Evolutionary conservation across 192 early-diverging fungal species (phyloP).

Genomic region (Backusella australiensis): DNA sequence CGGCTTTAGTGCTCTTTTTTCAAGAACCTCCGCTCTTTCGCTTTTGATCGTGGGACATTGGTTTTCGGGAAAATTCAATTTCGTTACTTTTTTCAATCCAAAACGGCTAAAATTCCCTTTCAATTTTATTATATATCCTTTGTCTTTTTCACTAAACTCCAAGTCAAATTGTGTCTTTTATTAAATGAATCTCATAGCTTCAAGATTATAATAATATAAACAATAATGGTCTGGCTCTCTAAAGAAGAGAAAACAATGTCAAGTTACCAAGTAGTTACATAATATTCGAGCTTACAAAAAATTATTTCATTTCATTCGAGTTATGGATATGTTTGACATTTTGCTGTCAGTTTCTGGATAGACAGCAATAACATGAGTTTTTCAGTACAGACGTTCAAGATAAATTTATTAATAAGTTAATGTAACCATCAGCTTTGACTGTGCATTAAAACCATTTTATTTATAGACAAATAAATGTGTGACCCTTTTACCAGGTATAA

Average conservation of each 20-base stretch:
- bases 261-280: too few relatives aligned
- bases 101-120: neutral
- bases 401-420: neutral
- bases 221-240: too few relatives aligned
- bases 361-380: neutral
- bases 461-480: neutral
- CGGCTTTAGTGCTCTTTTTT: neutral
- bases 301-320: too few relatives aligned
- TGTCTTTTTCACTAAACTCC: neutral
- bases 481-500: neutral
- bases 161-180: neutral
- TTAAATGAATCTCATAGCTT: too few relatives aligned
- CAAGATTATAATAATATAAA: too few relatives aligned
- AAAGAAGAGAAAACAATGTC: too few relatives aligned
- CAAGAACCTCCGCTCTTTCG: neutral
- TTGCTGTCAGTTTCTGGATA: neutral
- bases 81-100: neutral
- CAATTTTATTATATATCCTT: neutral
- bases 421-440: neutral
- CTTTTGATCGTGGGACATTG: too few relatives aligned
- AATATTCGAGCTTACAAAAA: too few relatives aligned
- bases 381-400: neutral
- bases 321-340: neutral
- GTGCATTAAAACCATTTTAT: neutral
- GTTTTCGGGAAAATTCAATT: neutral